Base-by-base conservation (phyloP, 2,329 filamentous ascomycete species). In the Leptoxyphium fumago region DNA sequence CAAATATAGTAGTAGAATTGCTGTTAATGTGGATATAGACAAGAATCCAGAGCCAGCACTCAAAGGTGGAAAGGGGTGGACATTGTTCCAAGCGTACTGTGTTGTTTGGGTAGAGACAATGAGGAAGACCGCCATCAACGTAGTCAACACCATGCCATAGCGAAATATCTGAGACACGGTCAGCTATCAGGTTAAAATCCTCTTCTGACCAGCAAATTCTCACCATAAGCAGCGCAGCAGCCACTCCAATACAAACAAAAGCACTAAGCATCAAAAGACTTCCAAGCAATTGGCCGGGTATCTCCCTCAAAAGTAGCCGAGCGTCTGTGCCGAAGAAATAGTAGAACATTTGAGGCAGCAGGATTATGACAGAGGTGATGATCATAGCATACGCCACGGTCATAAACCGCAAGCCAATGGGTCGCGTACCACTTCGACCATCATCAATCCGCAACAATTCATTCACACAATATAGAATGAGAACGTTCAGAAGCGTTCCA, bases 111-210 rank as follows among this genome's bases (percentile, higher is more conserved):
- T 59, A 50, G 52, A 61, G 52, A 55, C 56, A 56, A 46, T 61
- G 40, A 49, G 59, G 51, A 53, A 68, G 39, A 55, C 61, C 56
- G 59, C 52, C 13, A 69, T 44, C 2, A 67, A 55, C 14, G 60
- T 57, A 11, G 69, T 55, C 2, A 62, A 63, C 21, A 65, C 50
- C 3, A 63, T 42, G 14, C 66, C 65, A 44, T 64, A 55, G 40
- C 64, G 60, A 11, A 58, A 53, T 14, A 68, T 54, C 69, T 72
- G 43, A 2, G n/a, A 2, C 38, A 13, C 10, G 17, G 9, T 36
- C 15, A 36, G 32, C 9, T 15, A 36, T 9, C 15, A 26, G 14
- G 10, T 18, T 21, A 14, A 11, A 13, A 4, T 17, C 13, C 2
- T 15, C 38, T 13, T 18, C 13, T 5, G 38, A 28, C 7, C 6